Evolutionary conservation across 106 monocot genomes (phyloP), one percentile per base, ranked within the genome.

Genomic region (Apostasia ramifera): DNA sequence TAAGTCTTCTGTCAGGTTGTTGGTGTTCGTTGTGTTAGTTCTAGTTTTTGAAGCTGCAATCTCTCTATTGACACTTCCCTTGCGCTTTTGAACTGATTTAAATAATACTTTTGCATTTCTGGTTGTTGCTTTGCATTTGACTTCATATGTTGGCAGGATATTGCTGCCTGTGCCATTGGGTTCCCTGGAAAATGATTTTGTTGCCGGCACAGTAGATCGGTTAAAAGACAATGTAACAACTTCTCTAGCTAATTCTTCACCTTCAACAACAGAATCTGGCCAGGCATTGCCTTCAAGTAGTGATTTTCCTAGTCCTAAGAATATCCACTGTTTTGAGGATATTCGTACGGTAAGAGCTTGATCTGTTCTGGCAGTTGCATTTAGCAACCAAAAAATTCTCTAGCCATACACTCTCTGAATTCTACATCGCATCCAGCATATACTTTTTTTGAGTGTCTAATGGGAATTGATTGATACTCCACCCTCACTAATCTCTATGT

Each of bases 1-100:
- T 15, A 26, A 6, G 3, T 13, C 49, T 49, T 65, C 65, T 49
- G 37, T 65, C 65, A 48, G 65, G 65, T 65, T 49, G 46, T 65
- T 56, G 56, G 56, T 14, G 11, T 14, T 56, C 14, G 3, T 56
- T 3, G 14, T 13, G 3, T 13, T 7, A 3, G 14, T 56, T 56
- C 3, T 56, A 14, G 56, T 13, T 56, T 3, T 56, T 56, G 14
- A 13, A 56, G 1, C 56, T 13, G 14, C 26, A 26, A 26, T 26
- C 26, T 26, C 26, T 26, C 26, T 26, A 26, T 26, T 26, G 26
- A 26, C 26, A 26, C 26, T 26, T 26, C 26, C 26, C 26, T 26
- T 26, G 26, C 26, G 26, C 26, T 26, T 26, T 26, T n/a, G 4
- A 15, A 15, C 12, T 4, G 1, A 14, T 15, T 57, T 57, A 55